phyloP scores from a whole-genome alignment of 192 early-diverging fungal genomes.

The Spinellus fusiger region DNA sequence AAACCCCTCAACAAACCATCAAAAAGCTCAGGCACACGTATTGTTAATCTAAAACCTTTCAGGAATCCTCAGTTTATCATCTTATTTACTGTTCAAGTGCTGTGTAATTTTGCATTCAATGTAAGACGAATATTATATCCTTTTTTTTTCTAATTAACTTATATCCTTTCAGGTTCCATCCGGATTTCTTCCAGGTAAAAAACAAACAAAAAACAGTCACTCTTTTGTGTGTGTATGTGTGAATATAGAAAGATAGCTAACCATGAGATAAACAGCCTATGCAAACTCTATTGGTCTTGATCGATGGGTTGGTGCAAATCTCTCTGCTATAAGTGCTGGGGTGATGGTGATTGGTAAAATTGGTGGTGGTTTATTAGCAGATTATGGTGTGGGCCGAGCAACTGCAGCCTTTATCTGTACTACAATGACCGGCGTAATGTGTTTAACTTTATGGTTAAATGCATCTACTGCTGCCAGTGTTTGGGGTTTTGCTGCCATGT shows the following conservation, averaged over 20 bases:
- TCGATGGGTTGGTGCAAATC: constrained; percentile 4
- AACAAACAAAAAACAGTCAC: neutral
- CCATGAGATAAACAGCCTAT: constrained; percentile 8
- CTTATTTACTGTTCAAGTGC: constrained; percentile 11
- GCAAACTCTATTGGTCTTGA: constrained; percentile 11
- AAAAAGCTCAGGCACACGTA: neutral
- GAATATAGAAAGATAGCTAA: neutral
- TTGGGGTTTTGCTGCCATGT: constrained; percentile 36
- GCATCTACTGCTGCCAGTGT: constrained; percentile 29
- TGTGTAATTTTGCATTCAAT: constrained; percentile 17
- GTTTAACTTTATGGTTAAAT: constrained; percentile 39
- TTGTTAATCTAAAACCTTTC: constrained; percentile 12
- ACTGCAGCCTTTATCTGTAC: constrained; percentile 35
- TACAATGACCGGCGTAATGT: constrained; percentile 36
- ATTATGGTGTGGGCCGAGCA: constrained; percentile 35
- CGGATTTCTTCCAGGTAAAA: constrained; percentile 13
- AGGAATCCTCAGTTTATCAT: constrained; percentile 11
- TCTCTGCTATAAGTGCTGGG: constrained; percentile 17
- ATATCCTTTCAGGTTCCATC: constrained; percentile 9
- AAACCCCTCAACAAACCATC: constrained; percentile 5
- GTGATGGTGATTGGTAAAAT: constrained; percentile 23
- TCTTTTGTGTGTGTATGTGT: neutral
- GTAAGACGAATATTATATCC: neutral
- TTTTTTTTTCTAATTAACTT: neutral
- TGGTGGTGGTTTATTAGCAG: constrained; percentile 9